phyloP scores from a whole-genome alignment of 768 basidiomycete genomes.

The Hydnomerulius pinastri region DNA sequence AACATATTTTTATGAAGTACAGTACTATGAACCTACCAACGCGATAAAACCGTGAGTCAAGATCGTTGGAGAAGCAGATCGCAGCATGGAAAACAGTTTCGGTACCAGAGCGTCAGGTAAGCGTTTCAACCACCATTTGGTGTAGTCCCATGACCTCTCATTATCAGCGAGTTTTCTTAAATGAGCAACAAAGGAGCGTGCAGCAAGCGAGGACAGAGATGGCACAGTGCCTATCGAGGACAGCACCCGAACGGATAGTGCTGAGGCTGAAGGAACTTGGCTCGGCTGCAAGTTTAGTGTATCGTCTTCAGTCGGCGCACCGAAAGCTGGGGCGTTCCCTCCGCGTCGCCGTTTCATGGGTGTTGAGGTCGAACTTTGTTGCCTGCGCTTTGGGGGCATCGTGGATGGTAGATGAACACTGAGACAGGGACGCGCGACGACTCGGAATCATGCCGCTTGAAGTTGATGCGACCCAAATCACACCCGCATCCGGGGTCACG shows the following conservation, averaged over 20 bases:
- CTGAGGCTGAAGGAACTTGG: conserved; percentile 50
- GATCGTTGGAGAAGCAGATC: conserved; percentile 48
- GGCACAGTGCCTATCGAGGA: conserved; percentile 37
- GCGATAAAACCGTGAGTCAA: conserved; percentile 57
- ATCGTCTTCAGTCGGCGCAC: conserved; percentile 49
- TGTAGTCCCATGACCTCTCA: conserved; percentile 40
- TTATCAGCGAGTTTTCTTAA: conserved; percentile 42
- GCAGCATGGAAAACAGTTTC: conserved; percentile 53
- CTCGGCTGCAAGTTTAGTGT: conserved; percentile 35
- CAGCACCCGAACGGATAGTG: conserved; percentile 47
- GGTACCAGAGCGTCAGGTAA: conserved; percentile 56
- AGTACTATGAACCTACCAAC: conserved; percentile 43
- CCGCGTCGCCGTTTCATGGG: conserved; percentile 18
- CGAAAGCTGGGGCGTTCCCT: conserved; percentile 31
- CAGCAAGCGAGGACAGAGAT: conserved; percentile 50
- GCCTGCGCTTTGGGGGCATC: conserved; percentile 12
- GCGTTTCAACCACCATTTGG: conserved; percentile 40
- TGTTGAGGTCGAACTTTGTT: neutral
- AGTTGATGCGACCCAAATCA: too few species aligned
- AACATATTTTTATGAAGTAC: neutral
- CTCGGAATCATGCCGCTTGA: too few species aligned
- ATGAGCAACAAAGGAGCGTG: conserved; percentile 51
- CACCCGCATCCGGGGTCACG: too few species aligned
- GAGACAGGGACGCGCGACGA: too few species aligned
- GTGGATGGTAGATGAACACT: too few species aligned